Evolutionary conservation across 441 rosid species (phyloP).

Genomic region (Pelargonium citronellum): DNA sequence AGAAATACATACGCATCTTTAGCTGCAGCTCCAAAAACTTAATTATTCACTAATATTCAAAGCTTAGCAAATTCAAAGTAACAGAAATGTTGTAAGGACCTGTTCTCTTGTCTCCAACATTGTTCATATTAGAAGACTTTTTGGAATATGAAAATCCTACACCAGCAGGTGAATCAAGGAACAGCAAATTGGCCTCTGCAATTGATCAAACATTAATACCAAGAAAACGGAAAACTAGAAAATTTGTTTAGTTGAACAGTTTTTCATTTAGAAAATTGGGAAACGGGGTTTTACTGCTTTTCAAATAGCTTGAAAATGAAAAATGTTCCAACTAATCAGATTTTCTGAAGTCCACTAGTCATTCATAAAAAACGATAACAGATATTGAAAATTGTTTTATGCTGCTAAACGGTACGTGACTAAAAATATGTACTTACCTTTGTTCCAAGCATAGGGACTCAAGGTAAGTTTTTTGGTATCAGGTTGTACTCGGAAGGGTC

Average conservation of each 20-base stretch:
- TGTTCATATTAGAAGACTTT: slow-evolving; percentile 33
- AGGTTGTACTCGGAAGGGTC: slow-evolving; percentile 47
- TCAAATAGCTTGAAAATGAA: too few relatives aligned
- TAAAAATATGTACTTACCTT: slow-evolving; percentile 29
- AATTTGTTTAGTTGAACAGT: too few relatives aligned
- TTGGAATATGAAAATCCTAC: slow-evolving; percentile 65
- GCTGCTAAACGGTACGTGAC: too few relatives aligned
- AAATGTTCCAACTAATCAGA: too few relatives aligned
- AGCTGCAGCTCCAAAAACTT: slow-evolving; percentile 30
- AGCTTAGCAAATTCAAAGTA: neutral
- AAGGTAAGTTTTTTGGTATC: slow-evolving; percentile 41
- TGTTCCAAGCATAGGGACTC: slow-evolving; percentile 54
- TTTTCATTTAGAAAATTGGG: too few relatives aligned
- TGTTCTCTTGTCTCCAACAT: slow-evolving; percentile 54
- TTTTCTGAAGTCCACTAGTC: too few relatives aligned
- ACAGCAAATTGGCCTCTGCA: slow-evolving; percentile 54
- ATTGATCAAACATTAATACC: neutral
- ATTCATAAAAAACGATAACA: too few relatives aligned
- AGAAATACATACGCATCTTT: slow-evolving; percentile 46
- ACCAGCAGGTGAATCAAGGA: slow-evolving; percentile 63
- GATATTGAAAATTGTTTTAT: too few relatives aligned
- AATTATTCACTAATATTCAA: neutral
- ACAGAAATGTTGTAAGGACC: slow-evolving; percentile 22
- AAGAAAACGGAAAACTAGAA: too few relatives aligned
- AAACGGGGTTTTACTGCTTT: too few relatives aligned